Percentiles rank a stretch among this genome's conserved stretches.
Evolutionary conservation across 441 rosid genomes (phyloP).

Genomic region (Pelargonium myrrhifolium): DNA sequence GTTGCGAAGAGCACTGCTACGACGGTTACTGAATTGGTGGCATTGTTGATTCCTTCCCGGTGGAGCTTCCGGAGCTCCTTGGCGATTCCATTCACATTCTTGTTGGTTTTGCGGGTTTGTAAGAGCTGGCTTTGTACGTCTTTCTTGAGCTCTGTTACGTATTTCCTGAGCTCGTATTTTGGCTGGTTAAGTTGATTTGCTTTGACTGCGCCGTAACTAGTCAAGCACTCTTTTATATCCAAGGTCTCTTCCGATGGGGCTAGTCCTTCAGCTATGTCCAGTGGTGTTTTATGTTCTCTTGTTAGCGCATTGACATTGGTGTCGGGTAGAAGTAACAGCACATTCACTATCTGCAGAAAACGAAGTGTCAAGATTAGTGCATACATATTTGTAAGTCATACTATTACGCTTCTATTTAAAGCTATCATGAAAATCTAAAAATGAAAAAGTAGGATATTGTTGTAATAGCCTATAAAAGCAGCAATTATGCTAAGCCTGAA

Average conservation of each 20-base stretch:
- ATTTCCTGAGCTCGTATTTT: constrained; percentile 64
- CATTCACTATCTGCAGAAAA: constrained; percentile 58
- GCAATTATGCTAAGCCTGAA: too few species aligned
- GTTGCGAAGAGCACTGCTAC: constrained; percentile 90
- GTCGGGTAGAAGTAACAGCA: constrained; percentile 53
- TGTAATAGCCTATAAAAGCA: too few species aligned
- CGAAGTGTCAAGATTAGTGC: not conserved
- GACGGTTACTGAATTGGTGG: constrained; percentile 81
- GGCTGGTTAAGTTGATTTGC: constrained; percentile 75
- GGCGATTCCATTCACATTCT: constrained; percentile 69
- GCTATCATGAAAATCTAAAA: too few species aligned
- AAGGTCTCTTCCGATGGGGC: constrained; percentile 57
- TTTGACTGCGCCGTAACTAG: constrained; percentile 56
- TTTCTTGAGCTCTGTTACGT: constrained; percentile 66
- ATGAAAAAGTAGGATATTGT: too few species aligned
- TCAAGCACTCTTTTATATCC: constrained; percentile 53
- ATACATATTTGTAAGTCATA: too few species aligned
- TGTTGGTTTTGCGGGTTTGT: constrained; percentile 75
- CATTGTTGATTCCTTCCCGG: constrained; percentile 78
- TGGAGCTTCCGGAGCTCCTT: constrained; percentile 69
- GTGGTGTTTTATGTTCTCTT: constrained; percentile 71
- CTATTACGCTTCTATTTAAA: too few species aligned
- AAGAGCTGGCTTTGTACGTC: constrained; percentile 78
- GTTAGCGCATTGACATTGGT: constrained; percentile 70
- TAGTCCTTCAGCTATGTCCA: constrained; percentile 76